A percentile compares a stretch with the other conserved stretches of the same genome.
phyloP scores from a whole-genome alignment of 2,329 filamentous ascomycete genomes.

The Exophiala dermatitidis region DNA sequence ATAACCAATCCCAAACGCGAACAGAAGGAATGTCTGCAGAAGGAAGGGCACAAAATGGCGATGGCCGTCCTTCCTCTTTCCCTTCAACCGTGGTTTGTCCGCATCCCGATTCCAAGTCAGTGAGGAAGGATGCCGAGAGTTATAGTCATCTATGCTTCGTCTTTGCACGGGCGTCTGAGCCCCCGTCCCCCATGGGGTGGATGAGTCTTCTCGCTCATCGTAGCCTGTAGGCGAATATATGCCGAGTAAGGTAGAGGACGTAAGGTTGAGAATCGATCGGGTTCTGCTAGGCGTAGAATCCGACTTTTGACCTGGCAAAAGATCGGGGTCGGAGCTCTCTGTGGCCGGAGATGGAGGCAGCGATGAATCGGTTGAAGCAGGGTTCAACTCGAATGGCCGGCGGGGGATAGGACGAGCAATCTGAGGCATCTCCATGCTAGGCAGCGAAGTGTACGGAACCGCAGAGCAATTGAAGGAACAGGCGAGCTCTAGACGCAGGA shows the following conservation, averaged over 20 bases:
- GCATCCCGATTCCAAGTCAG: constrained; percentile 14
- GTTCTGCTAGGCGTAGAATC: constrained; percentile 54
- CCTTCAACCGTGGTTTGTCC: constrained; percentile 21
- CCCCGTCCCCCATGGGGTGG: constrained; percentile 72
- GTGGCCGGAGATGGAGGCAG: constrained; percentile 35
- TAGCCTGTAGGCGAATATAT: constrained; percentile 71
- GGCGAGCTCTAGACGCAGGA: background rate
- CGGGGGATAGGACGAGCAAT: constrained; percentile 64
- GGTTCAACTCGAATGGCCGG: constrained; percentile 59
- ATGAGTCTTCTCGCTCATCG: constrained; percentile 49
- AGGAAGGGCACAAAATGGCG: constrained; percentile 48
- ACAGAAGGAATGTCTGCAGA: constrained; percentile 59
- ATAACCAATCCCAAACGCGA: constrained; percentile 73
- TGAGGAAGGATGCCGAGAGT: constrained; percentile 25
- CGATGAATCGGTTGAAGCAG: constrained; percentile 40
- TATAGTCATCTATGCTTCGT: constrained; percentile 39
- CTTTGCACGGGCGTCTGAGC: constrained; percentile 58
- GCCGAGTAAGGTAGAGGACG: constrained; percentile 78
- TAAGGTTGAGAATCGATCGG: constrained; percentile 76
- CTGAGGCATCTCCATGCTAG: constrained; percentile 26
- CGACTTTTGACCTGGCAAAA: constrained; percentile 28
- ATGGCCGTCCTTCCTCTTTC: constrained; percentile 35
- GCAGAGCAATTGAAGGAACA: background rate
- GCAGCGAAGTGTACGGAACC: background rate
- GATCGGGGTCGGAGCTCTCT: constrained; percentile 33